These are phyloP conservation scores for Cryptosporidium viatorum DNA, from an alignment of 169 alveolate genomes.

Conservation along the genomic window DNA sequence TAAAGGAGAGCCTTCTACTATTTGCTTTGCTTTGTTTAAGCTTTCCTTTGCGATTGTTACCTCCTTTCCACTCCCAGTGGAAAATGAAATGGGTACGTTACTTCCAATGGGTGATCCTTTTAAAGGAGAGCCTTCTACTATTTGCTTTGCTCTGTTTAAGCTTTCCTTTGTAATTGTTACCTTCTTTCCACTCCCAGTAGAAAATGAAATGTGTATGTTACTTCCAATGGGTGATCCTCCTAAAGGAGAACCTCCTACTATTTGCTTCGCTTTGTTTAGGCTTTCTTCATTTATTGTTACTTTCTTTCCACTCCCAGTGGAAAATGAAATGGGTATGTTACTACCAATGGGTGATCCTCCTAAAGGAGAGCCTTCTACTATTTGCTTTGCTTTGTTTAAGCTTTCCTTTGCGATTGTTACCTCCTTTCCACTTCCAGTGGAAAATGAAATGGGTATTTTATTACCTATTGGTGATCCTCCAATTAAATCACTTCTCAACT, in stretches of 20 bases:
- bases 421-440: slow-evolving; percentile 37
- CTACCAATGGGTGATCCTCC: not conserved
- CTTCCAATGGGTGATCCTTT: not conserved
- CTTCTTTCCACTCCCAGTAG: slow-evolving; percentile 12
- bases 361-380: not conserved
- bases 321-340: slow-evolving; percentile 13
- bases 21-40: not conserved
- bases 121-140: not conserved
- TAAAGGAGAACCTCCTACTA: not conserved
- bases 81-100: not conserved
- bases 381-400: not conserved
- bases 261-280: slow-evolving; percentile 2
- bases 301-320: slow-evolving; percentile 34
- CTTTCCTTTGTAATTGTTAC: not conserved
- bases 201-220: not conserved
- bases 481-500: no score
- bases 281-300: not conserved
- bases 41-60: not conserved
- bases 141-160: not conserved
- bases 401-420: not conserved
- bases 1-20: not conserved
- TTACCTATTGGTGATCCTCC: not conserved
- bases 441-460: not conserved
- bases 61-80: slow-evolving; percentile 41
- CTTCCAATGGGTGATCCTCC: not conserved